Base-by-base conservation (phyloP, 805 yeast species). In the Danielia reshetovae region DNA sequence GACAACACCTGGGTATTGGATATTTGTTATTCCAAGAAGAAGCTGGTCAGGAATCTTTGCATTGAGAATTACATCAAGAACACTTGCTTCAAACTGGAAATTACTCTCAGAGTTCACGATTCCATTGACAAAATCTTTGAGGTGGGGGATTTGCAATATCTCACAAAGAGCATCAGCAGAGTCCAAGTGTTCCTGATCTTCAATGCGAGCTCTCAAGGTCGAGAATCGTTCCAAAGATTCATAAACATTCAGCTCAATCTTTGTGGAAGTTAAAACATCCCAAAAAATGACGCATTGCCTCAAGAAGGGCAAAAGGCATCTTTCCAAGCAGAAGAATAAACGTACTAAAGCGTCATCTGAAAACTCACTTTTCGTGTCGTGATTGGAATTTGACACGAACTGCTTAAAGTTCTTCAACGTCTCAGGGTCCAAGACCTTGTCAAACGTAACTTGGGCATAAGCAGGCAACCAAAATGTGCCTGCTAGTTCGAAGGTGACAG, bases 1-100 rank as follows among this genome's bases (percentile, higher is more conserved):
- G 2, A 76, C 60, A 5, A 70, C 65, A 9, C 80, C 79, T 5
- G 85, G 81, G 42, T 68, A 76, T 16, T 72, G 79, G 17, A 71
- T 35, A n/a, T 16, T 2, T 14, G n/a, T 6, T 12, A 48, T 24
- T 48, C 54, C 3, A 60, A 60, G 23, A 59, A 54, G 19, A 5
- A 15, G 10, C 29, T 16, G 18, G 4, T 19, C n/a, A 5, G 29
- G 18, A 15, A 15, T 27, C 40, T 55, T 55, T 4, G 59, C 54
- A 29, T 40, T 34, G 4, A 49, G 28, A 1, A 54, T 47, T 24
- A 46, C 48, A 15, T 56, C 56, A 42, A 46, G 54, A 2, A 55
- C 43, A 14, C 43, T 43, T 14, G 16, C 32, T 23, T 57, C 63
- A 24, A 57, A 54, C 2, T 31, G 36, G 11, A 23, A 24, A 4